Evolutionary conservation across 2,329 filamentous ascomycete genomes (phyloP).

Genomic region (Clarireedia homoeocarpa): DNA sequence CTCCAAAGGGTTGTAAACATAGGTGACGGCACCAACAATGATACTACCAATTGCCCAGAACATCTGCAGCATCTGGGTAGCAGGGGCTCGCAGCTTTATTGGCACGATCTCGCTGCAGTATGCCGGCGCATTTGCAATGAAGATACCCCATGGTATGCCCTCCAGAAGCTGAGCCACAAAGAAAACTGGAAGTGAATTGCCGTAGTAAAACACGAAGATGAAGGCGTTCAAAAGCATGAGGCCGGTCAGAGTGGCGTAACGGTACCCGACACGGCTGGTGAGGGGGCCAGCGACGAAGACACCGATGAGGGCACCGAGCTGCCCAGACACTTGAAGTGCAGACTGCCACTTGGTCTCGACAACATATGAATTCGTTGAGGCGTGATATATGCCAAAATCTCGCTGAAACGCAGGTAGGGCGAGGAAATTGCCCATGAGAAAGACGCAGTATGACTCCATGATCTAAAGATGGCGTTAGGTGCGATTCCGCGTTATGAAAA

Average conservation of each 20-base stretch:
- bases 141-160: slow-evolving; percentile 58
- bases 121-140: slow-evolving; percentile 57
- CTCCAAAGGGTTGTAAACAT: slow-evolving; percentile 38
- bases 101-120: slow-evolving; percentile 56
- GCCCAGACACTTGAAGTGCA: slow-evolving; percentile 47
- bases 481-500: slow-evolving; percentile 1
- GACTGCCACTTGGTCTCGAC: slow-evolving; percentile 50
- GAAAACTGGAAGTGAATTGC: slow-evolving; percentile 32
- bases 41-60: slow-evolving; percentile 58
- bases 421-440: slow-evolving; percentile 52
- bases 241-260: slow-evolving; percentile 47
- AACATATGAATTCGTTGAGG: slow-evolving; percentile 21
- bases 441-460: slow-evolving; percentile 58
- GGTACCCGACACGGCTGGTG: slow-evolving; percentile 51
- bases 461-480: slow-evolving; percentile 33
- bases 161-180: slow-evolving; percentile 50
- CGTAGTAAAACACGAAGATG: slow-evolving; percentile 37
- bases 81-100: slow-evolving; percentile 47
- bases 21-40: slow-evolving; percentile 51
- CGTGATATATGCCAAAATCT: not conserved
- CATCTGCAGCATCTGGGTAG: slow-evolving; percentile 58
- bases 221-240: slow-evolving; percentile 48
- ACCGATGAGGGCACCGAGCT: slow-evolving; percentile 51
- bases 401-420: slow-evolving; percentile 39
- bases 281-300: slow-evolving; percentile 53